Base-by-base conservation (phyloP, 2,329 filamentous ascomycete species). In the Lecanoromycetidae sp. region DNA sequence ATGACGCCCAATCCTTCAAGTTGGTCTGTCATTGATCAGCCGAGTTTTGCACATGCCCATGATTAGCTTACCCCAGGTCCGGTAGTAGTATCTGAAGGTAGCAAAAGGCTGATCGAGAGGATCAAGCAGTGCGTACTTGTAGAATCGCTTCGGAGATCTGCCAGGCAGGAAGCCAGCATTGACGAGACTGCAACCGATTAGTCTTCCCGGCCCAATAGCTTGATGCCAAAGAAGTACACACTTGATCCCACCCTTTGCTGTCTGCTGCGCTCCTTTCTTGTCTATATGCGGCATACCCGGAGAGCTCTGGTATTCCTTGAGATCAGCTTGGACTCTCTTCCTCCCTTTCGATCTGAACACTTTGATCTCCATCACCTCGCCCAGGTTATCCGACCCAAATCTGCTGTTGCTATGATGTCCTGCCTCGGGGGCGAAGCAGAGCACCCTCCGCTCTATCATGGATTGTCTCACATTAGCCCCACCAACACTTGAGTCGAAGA, bases 41-140 rank as follows among this genome's bases (percentile, higher is more conserved):
- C 17, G 30, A 23, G 15, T 37, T 26, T 30, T 6, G 9, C 3
- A 19, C n/a, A 0, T 9, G 19, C 4, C 30, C 27, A 23, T 19
- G 20, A 25, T 25, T 20, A n/a, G 29, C 38, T 30, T 48, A 55
- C 53, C 51, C 48, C 45, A 52, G 17, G 34, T 55, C n/a, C 53
- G 51, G 22, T 44, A 51, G 36, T 53, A 50, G 36, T 51, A 54
- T 10, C 50, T 43, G 40, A 54, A 54, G 12, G 43, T 66, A 3
- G 61, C 69, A 50, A 69, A 72, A 2, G 71, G 71, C 53, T 63
- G 56, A 52, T 73, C 68, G 5, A 66, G 44, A 1, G 70, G 63
- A 55, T 75, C 71, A 17, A 72, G 57, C 15, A 75, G 62, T 1
- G 69, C 66, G 44, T 71, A 73, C 43, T 63, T 66, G 57, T 73